Base-by-base conservation (phyloP, 176 grass and related monocot species). In the Triticum dicoccoides region DNA sequence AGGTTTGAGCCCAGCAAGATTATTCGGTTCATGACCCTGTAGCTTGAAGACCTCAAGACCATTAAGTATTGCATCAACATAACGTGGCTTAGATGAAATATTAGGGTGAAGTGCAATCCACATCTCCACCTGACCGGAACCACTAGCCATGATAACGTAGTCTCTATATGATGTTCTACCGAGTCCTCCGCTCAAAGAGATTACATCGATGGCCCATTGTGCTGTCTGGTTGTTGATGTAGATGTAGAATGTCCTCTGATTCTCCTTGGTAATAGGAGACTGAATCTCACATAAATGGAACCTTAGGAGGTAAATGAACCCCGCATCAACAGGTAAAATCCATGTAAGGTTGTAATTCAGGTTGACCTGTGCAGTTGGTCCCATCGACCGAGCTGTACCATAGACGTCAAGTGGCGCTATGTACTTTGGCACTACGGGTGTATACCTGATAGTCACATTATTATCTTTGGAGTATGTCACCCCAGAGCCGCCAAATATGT, bases 271-370 rank as follows among this genome's bases (percentile, higher is more conserved):
- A 4, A 80, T 73, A 1, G 80, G 72, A 47, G 81, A 73, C 18
- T 85, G 42, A 10, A 69, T 85, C 65, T 85, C 87, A 38, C 82
- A 89, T 20, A 89, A 89, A 73, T 89, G 87, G 65, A 89, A 73
- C 24, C 87, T 42, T 4, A 89, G 4, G 21, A 89, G 65, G 75
- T 85, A 89, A 1, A 45, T 12, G 4, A 89, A 89, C 3, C 82
- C 82, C 0, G 34, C 38, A 66, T 89, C 88, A 4, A 89, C 58
- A 0, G 9, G 38, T 3, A 89, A 47, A n/a, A 82, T 66, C 88
- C 88, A 89, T n/a, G 83, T 89, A 23, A 89, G 88, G 56, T 86
- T 86, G 65, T 74, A 85, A 2, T 33, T 65, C 52, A 85, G 3
- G 29, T 89, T 89, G 8, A 85, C 32, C 2, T 76, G 7, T 52